These are phyloP conservation scores for Castanospermum australe DNA, from an alignment of 306 rosid species.

Conservation along the genomic window DNA sequence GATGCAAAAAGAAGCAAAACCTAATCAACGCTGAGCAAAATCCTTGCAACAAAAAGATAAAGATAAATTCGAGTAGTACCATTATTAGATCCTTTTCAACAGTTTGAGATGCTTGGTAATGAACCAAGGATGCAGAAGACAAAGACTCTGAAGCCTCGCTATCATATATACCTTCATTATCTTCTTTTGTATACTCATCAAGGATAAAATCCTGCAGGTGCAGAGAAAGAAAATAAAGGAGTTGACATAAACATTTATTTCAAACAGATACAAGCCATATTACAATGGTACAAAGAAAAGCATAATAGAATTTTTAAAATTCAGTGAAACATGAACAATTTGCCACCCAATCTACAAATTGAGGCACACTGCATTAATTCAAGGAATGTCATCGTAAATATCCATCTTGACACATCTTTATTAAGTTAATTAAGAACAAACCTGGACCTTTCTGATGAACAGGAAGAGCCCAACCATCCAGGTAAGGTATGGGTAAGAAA, in stretches of 20 bases:
- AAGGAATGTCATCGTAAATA: slow-evolving; percentile 2
- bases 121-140: slow-evolving; percentile 49
- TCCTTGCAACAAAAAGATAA: slow-evolving; percentile 13
- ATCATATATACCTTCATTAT: slow-evolving; percentile 40
- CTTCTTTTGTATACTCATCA: slow-evolving; percentile 41
- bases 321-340: slow-evolving; percentile 25
- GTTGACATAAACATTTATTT: slow-evolving; percentile 6
- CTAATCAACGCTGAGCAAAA: slow-evolving; percentile 5
- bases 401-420: slow-evolving; percentile 10
- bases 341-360: not conserved
- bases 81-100: slow-evolving; percentile 68
- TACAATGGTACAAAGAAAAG: slow-evolving; percentile 8
- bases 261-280: slow-evolving; percentile 11
- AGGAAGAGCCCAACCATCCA: slow-evolving; percentile 6
- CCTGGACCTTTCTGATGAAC: not conserved
- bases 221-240: slow-evolving; percentile 33
- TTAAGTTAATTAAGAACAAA: not conserved
- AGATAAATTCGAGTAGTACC: slow-evolving; percentile 46
- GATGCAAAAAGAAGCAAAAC: slow-evolving; percentile 31
- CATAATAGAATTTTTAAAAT: not conserved
- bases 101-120: slow-evolving; percentile 55
- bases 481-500: not conserved
- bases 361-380: slow-evolving; percentile 14
- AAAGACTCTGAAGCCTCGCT: slow-evolving; percentile 52
- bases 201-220: slow-evolving; percentile 41